phyloP scores from a whole-genome alignment of 176 grass and related monocot genomes.

The Oryza meyeriana region DNA sequence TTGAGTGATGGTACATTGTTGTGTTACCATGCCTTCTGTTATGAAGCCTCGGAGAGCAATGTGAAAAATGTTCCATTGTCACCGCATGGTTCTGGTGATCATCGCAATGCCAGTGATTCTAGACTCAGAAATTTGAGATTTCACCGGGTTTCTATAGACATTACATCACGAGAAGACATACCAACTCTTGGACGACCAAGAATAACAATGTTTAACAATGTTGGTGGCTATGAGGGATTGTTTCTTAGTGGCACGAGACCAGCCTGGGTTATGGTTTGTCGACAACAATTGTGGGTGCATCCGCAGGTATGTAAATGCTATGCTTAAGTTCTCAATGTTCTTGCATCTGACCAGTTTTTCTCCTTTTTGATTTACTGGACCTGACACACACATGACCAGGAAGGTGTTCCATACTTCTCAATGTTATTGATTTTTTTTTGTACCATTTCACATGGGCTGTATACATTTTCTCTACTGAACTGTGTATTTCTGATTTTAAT shows the following conservation, averaged over 20 bases:
- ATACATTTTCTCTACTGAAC: conserved; percentile 13
- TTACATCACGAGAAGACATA: conserved; percentile 61
- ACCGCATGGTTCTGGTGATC: conserved; percentile 44
- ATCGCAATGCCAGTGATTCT: conserved; percentile 39
- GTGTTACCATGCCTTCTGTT: conserved; percentile 85
- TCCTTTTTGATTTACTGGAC: neutral
- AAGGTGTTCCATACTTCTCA: neutral
- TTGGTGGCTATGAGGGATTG: conserved; percentile 83
- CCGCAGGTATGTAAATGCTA: conserved; percentile 60
- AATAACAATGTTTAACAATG: conserved; percentile 83
- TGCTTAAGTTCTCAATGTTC: neutral
- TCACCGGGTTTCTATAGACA: conserved; percentile 62
- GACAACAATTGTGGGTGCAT: conserved; percentile 79
- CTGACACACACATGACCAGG: neutral
- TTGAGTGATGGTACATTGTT: conserved; percentile 89
- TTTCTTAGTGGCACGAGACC: conserved; percentile 85
- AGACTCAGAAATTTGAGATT: conserved; percentile 87
- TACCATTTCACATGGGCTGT: neutral
- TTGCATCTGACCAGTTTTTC: neutral
- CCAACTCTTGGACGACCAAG: conserved; percentile 49
- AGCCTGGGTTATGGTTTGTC: conserved; percentile 89
- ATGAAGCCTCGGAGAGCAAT: conserved; percentile 49
- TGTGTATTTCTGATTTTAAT: too few relatives aligned
- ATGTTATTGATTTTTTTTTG: too few relatives aligned
- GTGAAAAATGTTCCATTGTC: conserved; percentile 31